phyloP scores from a whole-genome alignment of 495 filamentous ascomycete species.

The Pyrenopolyporus hunteri region DNA sequence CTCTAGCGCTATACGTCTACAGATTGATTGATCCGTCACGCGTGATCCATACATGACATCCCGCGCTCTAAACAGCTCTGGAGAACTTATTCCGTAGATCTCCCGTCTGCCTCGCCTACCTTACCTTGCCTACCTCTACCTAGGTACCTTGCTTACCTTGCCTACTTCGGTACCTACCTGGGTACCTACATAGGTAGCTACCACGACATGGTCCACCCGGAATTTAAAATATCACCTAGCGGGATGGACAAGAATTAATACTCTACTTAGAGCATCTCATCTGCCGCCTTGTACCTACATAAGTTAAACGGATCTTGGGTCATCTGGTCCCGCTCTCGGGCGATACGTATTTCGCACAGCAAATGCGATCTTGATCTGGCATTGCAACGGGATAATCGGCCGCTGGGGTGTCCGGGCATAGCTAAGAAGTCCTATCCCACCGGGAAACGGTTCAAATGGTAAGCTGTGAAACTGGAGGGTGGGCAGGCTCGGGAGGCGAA shows the following conservation, averaged over 20 bases:
- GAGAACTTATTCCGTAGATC: slow-evolving; percentile 25
- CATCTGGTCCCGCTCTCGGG: slow-evolving; percentile 33
- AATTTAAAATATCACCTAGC: slow-evolving; percentile 34
- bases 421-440: slow-evolving; percentile 13
- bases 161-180: no score
- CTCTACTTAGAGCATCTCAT: slow-evolving; percentile 10
- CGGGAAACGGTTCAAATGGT: neutral
- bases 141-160: no score
- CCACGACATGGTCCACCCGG: slow-evolving; percentile 16
- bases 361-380: slow-evolving; percentile 39
- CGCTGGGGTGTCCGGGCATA: slow-evolving; percentile 1
- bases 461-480: neutral
- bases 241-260: slow-evolving; percentile 8
- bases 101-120: slow-evolving; percentile 14
- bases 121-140: no score
- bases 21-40: no score
- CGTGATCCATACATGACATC: slow-evolving; percentile 29
- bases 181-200: no score
- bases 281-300: slow-evolving; percentile 8
- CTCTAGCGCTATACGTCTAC: no score
- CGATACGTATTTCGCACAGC: slow-evolving; percentile 24
- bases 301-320: slow-evolving; percentile 31
- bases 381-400: slow-evolving; percentile 18
- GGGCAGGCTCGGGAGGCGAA: slow-evolving; percentile 3
- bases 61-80: slow-evolving; percentile 12